These are phyloP conservation scores for Proliferodiscus dingleyae DNA, from an alignment of 2,329 filamentous ascomycete species.

Conservation along the genomic window DNA sequence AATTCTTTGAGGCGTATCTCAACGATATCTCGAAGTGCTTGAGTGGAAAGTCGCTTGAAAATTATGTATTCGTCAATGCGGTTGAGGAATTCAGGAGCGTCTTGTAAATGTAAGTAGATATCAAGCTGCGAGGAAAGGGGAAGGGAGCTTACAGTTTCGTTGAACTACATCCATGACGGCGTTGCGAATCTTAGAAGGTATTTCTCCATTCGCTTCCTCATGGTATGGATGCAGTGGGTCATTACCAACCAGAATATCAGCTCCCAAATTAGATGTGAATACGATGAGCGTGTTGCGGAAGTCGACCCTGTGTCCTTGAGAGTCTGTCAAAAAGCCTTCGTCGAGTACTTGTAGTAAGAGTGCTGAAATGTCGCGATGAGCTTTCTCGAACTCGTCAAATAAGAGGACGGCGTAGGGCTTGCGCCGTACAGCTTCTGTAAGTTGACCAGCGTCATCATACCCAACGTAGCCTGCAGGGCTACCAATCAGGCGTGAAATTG, in stretches of 20 bases:
- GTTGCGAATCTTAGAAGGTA: slow-evolving; percentile 67
- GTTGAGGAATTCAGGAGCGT: slow-evolving; percentile 94
- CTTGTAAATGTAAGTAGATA: slow-evolving; percentile 7
- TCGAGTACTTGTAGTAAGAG: slow-evolving; percentile 91
- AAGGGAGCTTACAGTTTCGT: slow-evolving; percentile 44
- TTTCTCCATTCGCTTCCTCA: slow-evolving; percentile 58
- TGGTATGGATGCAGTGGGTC: slow-evolving; percentile 61
- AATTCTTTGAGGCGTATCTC: slow-evolving; percentile 86
- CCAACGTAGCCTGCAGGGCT: slow-evolving; percentile 90
- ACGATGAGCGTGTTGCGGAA: slow-evolving; percentile 97
- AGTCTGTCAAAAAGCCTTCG: slow-evolving; percentile 91
- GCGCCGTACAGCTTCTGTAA: slow-evolving; percentile 89
- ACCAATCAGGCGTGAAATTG: slow-evolving; percentile 86
- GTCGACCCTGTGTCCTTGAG: slow-evolving; percentile 93
- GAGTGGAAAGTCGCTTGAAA: slow-evolving; percentile 78
- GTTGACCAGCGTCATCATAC: slow-evolving; percentile 92
- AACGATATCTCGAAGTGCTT: slow-evolving; percentile 83
- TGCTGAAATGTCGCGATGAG: slow-evolving; percentile 89
- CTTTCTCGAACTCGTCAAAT: slow-evolving; percentile 98
- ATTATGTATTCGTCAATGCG: slow-evolving; percentile 95
- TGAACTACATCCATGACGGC: slow-evolving; percentile 87
- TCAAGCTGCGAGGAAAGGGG: neutral
- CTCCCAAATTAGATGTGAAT: slow-evolving; percentile 90
- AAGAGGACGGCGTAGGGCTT: slow-evolving; percentile 94
- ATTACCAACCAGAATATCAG: slow-evolving; percentile 79